phyloP scores from a whole-genome alignment of 2,329 filamentous ascomycete genomes.

The Pseudogymnoascus sp. region DNA sequence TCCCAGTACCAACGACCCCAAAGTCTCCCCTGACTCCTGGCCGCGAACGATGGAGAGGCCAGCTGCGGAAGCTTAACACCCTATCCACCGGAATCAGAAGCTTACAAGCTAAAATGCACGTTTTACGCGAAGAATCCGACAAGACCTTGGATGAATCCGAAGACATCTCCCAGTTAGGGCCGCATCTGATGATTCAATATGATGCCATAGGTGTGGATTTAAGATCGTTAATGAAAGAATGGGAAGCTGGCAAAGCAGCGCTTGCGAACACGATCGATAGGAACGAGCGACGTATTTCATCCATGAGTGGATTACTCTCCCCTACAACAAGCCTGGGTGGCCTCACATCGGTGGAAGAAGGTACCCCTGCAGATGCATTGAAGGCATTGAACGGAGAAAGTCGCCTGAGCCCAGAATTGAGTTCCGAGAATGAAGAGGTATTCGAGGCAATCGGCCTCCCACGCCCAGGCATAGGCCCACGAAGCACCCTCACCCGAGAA shows the following conservation, averaged over 20 bases:
- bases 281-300: constrained; percentile 65
- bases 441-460: constrained; percentile 86
- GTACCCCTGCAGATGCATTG: constrained; percentile 62
- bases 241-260: constrained; percentile 81
- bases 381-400: constrained; percentile 71
- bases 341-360: constrained; percentile 55
- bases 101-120: constrained; percentile 88
- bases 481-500: constrained; percentile 70
- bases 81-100: constrained; percentile 86
- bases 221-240: constrained; percentile 70
- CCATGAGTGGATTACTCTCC: constrained; percentile 51
- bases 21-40: constrained; percentile 60
- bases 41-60: constrained; percentile 78
- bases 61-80: constrained; percentile 80
- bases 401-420: constrained; percentile 45
- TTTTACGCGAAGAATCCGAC: constrained; percentile 85
- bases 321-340: constrained; percentile 61
- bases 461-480: constrained; percentile 62
- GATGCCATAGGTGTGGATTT: constrained; percentile 90
- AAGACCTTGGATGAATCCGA: constrained; percentile 67
- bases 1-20: constrained; percentile 49
- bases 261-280: constrained; percentile 76
- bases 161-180: constrained; percentile 68
- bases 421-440: constrained; percentile 66
- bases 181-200: constrained; percentile 79